phyloP scores from a whole-genome alignment of 1,284 basidiomycete genomes.

The Wolfiporia cocos region DNA sequence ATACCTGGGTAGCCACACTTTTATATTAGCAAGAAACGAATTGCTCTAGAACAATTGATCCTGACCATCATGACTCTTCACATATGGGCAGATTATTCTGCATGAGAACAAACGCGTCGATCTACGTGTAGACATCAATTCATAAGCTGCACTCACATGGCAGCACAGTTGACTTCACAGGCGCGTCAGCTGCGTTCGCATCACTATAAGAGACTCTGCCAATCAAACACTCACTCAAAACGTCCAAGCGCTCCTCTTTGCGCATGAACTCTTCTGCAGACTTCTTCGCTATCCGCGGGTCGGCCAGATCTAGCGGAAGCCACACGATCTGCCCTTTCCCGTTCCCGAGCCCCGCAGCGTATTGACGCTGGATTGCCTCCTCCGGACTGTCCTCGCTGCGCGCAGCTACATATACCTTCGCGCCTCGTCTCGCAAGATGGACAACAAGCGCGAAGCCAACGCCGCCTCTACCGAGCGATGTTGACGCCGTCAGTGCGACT shows the following conservation, averaged over 20 bases:
- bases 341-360: conserved; percentile 25
- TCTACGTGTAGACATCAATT: conserved; percentile 1
- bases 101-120: neutral
- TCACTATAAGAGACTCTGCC: neutral
- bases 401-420: conserved; percentile 38
- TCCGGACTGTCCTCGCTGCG: conserved; percentile 33
- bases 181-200: neutral
- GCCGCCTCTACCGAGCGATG: conserved; percentile 31
- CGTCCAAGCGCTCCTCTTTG: conserved; percentile 43
- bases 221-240: conserved; percentile 34
- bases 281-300: conserved; percentile 35
- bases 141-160: conserved; percentile 28
- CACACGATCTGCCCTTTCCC: conserved; percentile 36
- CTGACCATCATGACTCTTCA: conserved; percentile 30
- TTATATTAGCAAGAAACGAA: neutral
- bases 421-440: conserved; percentile 33
- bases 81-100: conserved; percentile 24
- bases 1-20: conserved; percentile 23
- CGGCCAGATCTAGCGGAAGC: conserved; percentile 39
- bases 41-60: neutral
- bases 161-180: conserved; percentile 48
- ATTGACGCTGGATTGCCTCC: conserved; percentile 31
- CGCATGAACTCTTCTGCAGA: conserved; percentile 40
- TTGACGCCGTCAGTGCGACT: conserved; percentile 15
- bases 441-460: conserved; percentile 35